These are phyloP conservation scores for Ottelia alismoides DNA, from an alignment of 106 monocot genomes.

Conservation along the genomic window DNA sequence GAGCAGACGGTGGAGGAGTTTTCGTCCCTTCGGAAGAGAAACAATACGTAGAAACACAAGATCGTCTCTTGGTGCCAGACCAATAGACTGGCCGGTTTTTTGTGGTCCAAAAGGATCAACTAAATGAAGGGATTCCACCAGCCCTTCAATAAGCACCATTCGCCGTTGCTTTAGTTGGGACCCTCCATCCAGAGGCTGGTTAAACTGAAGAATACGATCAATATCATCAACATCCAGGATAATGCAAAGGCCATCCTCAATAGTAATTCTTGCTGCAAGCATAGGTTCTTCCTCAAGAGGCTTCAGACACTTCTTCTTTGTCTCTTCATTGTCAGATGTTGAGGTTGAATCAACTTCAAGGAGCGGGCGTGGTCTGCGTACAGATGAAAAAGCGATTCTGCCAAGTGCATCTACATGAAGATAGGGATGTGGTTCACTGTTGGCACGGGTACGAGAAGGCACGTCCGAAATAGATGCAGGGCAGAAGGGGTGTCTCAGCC, in stretches of 20 bases:
- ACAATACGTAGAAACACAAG: conserved; percentile 6
- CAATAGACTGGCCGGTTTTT: conserved; percentile 3
- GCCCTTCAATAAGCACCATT: conserved; percentile 10
- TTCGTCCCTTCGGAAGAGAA: conserved; percentile 18
- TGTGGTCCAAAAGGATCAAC: conserved; percentile 12
- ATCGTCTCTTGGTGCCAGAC: conserved; percentile 9
- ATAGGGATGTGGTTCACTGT: conserved; percentile 29
- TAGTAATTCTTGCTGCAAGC: conserved; percentile 18
- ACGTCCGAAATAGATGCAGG: conserved; percentile 37
- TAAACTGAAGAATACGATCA: conserved; percentile 13
- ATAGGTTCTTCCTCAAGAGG: conserved; percentile 17
- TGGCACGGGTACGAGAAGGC: conserved; percentile 21
- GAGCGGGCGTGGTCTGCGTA: conserved; percentile 27
- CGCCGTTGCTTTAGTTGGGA: conserved; percentile 11
- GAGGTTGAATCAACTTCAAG: conserved; percentile 11
- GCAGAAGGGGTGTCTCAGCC: conserved; percentile 26
- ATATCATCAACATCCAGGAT: conserved; percentile 24
- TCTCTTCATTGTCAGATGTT: not conserved
- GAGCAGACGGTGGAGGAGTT: conserved; percentile 10
- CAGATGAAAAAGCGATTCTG: conserved; percentile 36
- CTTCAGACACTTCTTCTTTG: conserved; percentile 6
- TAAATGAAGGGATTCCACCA: conserved; percentile 15
- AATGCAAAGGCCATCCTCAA: conserved; percentile 19
- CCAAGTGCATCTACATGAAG: conserved; percentile 43
- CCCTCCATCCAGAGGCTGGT: conserved; percentile 12